These are phyloP conservation scores for Taiozyma sp. DNA, from an alignment of 1,139 yeast species.

Conservation along the genomic window DNA sequence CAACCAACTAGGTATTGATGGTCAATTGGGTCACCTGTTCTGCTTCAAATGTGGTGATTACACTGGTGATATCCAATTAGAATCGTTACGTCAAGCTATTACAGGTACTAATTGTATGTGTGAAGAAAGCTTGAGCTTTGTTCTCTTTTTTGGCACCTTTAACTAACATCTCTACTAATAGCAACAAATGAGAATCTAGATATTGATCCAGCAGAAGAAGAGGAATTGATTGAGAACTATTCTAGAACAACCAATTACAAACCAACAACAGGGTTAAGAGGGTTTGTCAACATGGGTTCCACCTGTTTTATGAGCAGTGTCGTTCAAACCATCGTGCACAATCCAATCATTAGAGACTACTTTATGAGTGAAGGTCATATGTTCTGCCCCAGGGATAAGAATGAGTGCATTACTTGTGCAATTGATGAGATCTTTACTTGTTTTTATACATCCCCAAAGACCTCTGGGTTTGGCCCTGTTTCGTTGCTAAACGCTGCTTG, in stretches of 20 bases:
- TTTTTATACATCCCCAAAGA: constrained; percentile 28
- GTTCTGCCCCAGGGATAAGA: constrained; percentile 29
- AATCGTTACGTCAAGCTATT: constrained; percentile 39
- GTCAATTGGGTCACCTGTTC: constrained; percentile 52
- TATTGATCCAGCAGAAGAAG: constrained; percentile 4
- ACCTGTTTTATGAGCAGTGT: constrained; percentile 95
- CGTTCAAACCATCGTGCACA: constrained; percentile 79
- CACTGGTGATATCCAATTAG: constrained; percentile 54
- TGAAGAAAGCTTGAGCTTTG: neutral
- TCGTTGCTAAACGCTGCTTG: constrained; percentile 73
- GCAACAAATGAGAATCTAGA: constrained; percentile 5
- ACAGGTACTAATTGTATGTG: neutral
- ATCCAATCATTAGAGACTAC: constrained; percentile 74
- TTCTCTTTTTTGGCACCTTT: no score
- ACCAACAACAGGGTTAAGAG: constrained; percentile 73
- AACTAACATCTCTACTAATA: constrained; percentile 4
- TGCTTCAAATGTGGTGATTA: constrained; percentile 78
- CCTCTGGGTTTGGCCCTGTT: constrained; percentile 71
- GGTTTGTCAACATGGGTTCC: constrained; percentile 90
- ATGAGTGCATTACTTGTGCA: constrained; percentile 72
- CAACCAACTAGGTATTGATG: constrained; percentile 37
- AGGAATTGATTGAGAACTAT: constrained; percentile 25
- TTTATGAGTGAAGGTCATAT: constrained; percentile 68
- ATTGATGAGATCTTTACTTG: constrained; percentile 69
- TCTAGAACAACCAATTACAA: constrained; percentile 47